Evolutionary conservation across 352 stramenopile genomes (phyloP), one percentile per base, ranked within the genome.

Genomic region (Phytophthora hibernalis): DNA sequence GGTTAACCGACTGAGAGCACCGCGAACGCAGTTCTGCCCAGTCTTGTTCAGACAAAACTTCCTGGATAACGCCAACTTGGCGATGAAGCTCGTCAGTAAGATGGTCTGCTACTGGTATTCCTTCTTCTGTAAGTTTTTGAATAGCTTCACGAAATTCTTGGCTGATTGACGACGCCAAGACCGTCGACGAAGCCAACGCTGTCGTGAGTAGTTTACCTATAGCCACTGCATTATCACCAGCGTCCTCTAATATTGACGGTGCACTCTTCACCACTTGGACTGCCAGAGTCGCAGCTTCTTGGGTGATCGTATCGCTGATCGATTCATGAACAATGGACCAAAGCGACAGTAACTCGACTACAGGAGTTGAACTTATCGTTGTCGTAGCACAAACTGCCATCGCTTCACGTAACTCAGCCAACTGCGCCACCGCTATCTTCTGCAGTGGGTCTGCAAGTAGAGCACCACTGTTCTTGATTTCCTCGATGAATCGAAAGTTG

Each of bases 141-240:
- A 78, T 52, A n/a, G 69, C 65, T 35, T 71, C 59, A 26, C 63
- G 73, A 5, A 81, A 51, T 21, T 81, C 69, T 8, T 70, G 38
- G 20, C 61, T 78, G 21, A 76, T 20, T 13, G 73, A 57, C 15
- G 73, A 68, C 9, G 40, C 42, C 3, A 78, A 51, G 2, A 42
- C 33, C 28, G 64, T 71, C 5, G 73, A 81, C 16, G 65, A 77
- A 22, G 37, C 38, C 4, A 79, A 30, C 11, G 69, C 73, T 8
- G 65, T 16, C n/a, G 55, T 48, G 2, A 81, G 33, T 0, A 81
- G 20, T 22, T 60, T 65, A 1, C 73, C 65, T 15, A 81, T 76
- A 8, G 51, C 51, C 4, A 22, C 31, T 0, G 49, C 35, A 33
- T 56, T 59, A 28, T 70, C 67, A 18, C 44, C 30, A 16, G 26